Conservation (phyloP, 441 rosid genomes). For the Erodium moschatum region DNA sequence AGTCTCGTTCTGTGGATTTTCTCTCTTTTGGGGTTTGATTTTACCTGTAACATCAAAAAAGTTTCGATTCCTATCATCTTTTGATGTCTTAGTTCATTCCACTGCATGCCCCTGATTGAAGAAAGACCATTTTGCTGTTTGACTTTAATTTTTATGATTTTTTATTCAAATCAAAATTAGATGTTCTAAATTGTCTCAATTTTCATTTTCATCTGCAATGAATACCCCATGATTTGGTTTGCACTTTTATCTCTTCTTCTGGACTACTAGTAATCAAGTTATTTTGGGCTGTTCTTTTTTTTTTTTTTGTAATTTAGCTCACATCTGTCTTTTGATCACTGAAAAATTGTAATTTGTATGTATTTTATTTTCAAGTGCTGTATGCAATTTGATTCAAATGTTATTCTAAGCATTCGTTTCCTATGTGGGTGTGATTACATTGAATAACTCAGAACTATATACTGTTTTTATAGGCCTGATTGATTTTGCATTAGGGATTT, state of each 20-base stretch:
- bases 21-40: neutral
- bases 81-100: neutral
- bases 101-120: neutral
- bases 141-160: neutral
- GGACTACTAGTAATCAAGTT: too few species aligned
- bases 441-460: neutral
- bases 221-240: neutral
- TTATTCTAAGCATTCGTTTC: neutral
- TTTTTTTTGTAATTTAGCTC: neutral
- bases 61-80: neutral
- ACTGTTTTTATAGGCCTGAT: neutral
- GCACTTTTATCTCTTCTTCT: neutral
- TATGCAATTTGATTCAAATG: neutral
- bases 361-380: neutral
- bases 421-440: neutral
- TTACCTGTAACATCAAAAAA: neutral
- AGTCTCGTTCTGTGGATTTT: neutral
- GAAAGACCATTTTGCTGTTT: neutral
- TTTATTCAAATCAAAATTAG: neutral
- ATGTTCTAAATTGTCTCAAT: neutral
- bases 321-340: neutral
- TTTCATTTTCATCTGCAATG: neutral
- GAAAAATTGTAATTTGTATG: neutral
- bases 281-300: neutral
- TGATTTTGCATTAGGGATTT: neutral